Conservation (phyloP, 768 basidiomycete species). For the Xerocomellus dryophilus region DNA sequence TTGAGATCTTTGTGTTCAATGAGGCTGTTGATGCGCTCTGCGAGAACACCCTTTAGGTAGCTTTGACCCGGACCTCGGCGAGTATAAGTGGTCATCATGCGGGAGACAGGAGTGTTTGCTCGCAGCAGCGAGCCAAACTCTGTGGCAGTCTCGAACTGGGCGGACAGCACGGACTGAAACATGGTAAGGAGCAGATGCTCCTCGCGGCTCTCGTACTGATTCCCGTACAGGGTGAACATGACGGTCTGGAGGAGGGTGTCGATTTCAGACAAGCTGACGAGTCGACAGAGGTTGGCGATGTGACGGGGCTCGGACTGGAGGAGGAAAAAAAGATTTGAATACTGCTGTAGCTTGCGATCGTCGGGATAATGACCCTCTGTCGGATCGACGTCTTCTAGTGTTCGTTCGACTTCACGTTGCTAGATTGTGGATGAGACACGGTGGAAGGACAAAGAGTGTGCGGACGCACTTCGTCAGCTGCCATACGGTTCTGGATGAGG, state of each 20-base stretch:
- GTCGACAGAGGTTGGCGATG: conserved; percentile 92
- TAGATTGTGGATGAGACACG: conserved; percentile 31
- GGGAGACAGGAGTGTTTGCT: conserved; percentile 97
- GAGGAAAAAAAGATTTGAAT: conserved; percentile 98
- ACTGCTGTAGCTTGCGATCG: conserved; percentile 91
- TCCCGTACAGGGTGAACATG: conserved; percentile 99
- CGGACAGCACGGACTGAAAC: conserved; percentile 98
- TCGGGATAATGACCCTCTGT: conserved; percentile 92
- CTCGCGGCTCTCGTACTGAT: conserved; percentile 98
- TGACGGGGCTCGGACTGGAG: conserved; percentile 97
- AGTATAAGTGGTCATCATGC: conserved; percentile 99
- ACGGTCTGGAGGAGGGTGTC: conserved; percentile 99
- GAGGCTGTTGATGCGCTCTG: conserved; percentile 96
- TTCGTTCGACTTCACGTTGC: conserved; percentile 94
- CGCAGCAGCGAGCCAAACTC: conserved; percentile 98
- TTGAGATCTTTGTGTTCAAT: conserved; percentile 99
- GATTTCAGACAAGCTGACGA: conserved; percentile 94
- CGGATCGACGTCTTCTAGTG: conserved; percentile 93
- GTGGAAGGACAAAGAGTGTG: neutral
- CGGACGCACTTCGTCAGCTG: conserved; percentile 78
- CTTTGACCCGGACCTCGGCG: conserved; percentile 97
- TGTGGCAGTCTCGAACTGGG: conserved; percentile 98
- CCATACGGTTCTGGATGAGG: conserved; percentile 98
- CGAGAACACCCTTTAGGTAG: conserved; percentile 95
- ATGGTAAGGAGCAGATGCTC: conserved; percentile 98